Evolutionary conservation across 345 rosid genomes (phyloP), one percentile per base, ranked within the genome.

Genomic region (Rhodamnia rubescens): DNA sequence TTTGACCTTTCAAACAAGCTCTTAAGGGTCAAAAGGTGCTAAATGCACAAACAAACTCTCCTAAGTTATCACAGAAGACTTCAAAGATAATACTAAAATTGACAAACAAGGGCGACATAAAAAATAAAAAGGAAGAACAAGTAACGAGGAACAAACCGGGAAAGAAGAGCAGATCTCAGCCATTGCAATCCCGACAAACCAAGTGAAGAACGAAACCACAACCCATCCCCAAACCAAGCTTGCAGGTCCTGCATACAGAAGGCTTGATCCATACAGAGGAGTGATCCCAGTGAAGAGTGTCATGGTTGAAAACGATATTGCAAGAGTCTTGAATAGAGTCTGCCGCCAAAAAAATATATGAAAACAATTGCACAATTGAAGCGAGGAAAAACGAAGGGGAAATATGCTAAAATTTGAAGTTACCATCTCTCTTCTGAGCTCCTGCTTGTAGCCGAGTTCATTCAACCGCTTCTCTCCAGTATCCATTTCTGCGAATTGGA

Each of bases 81-180:
- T 20, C 26, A 53, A 32, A 22, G 53, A 50, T 26, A 5, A 53
- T 40, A 53, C 53, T 9, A 82, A 82, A 32, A 26, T 21, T 61
- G 6, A 21, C n/a, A 57, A 8, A 69, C 74, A n/a, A n/a, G 47
- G 9, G 47, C 16, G 52, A 29, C n/a, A 69, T 50, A 75, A 26
- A 5, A 13, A 54, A 1, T n/a, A 32, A 1, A 16, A 32, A 8
- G 53, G 29, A 52, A 29, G 14, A 40, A 61, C n/a, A 52, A 47
- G 32, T 36, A 50, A 83, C 8, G 36, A 83, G 75, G 50, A 24
- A 83, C 90, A 53, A 69, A 92, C 95, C 22, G 94, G 94, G 52
- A 93, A 93, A 85, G 95, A 93, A 74, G 94, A 93, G 78, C 95
- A 93, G 87, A 93, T 92, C 90, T 93, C 94, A 54, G 94, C 93